Percentiles rank a stretch among this genome's conserved stretches.
phyloP scores from a whole-genome alignment of 2,329 filamentous ascomycete genomes.

The Sporothrix globosa region DNA sequence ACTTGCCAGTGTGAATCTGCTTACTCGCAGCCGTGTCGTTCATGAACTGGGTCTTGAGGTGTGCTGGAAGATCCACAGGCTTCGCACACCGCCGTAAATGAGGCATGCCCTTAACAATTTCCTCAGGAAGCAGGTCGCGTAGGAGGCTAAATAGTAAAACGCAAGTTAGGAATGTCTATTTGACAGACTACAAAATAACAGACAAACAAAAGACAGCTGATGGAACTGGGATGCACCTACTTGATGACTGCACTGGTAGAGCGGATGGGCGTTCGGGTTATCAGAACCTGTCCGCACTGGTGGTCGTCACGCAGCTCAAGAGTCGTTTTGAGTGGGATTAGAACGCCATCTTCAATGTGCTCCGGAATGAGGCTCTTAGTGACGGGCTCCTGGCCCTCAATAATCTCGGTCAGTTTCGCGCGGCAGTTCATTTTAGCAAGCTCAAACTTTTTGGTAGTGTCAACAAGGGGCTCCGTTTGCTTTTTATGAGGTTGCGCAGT shows the following conservation, averaged over 20 bases:
- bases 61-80: conserved; percentile 66
- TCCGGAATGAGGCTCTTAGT: conserved; percentile 42
- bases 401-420: conserved; percentile 33
- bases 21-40: conserved; percentile 59
- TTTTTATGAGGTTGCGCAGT: background rate
- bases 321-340: conserved; percentile 67
- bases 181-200: too few relatives aligned
- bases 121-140: conserved; percentile 60
- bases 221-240: conserved; percentile 53
- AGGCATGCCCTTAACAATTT: conserved; percentile 65
- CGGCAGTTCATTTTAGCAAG: conserved; percentile 35
- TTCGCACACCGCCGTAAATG: conserved; percentile 79
- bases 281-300: conserved; percentile 64
- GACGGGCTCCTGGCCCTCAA: conserved; percentile 42
- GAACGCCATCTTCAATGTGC: conserved; percentile 51
- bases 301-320: conserved; percentile 65
- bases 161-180: conserved; percentile 2
- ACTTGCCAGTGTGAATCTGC: conserved; percentile 62
- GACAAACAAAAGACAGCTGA: too few relatives aligned
- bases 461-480: background rate
- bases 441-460: conserved; percentile 28
- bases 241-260: conserved; percentile 72
- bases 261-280: conserved; percentile 72
- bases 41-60: conserved; percentile 65
- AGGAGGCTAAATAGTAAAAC: conserved; percentile 51